Evolutionary conservation across 192 early-diverging fungal genomes (phyloP).

Genomic region (Irineochytrium annulatum): DNA sequence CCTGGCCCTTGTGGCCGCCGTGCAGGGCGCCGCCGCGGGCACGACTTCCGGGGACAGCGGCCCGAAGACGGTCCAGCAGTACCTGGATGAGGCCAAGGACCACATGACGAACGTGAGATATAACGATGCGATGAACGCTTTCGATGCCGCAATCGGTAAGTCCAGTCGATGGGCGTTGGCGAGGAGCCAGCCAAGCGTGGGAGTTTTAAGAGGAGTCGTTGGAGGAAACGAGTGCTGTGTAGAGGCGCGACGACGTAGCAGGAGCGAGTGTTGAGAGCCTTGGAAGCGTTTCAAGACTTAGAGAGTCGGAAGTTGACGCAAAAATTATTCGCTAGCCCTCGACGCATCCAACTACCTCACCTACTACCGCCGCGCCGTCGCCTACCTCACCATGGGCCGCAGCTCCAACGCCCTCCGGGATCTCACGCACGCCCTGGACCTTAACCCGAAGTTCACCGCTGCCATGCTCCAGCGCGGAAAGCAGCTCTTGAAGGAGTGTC

Average conservation of each 20-base stretch:
- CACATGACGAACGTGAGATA: constrained; percentile 28
- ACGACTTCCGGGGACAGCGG: too few relatives aligned
- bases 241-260: too few relatives aligned
- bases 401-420: constrained; percentile 72
- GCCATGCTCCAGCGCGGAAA: constrained; percentile 20
- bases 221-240: too few relatives aligned
- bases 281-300: too few relatives aligned
- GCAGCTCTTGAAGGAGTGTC: constrained; percentile 18
- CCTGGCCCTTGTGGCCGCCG: background rate
- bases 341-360: constrained; percentile 82
- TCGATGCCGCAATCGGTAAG: constrained; percentile 62
- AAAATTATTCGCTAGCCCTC: too few relatives aligned
- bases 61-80: constrained; percentile 13
- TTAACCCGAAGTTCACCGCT: constrained; percentile 64
- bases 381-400: constrained; percentile 71
- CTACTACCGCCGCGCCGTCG: constrained; percentile 84
- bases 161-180: background rate
- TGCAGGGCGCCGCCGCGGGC: background rate
- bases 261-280: too few relatives aligned
- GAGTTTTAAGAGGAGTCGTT: too few relatives aligned
- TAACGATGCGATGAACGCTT: constrained; percentile 59
- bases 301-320: too few relatives aligned
- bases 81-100: constrained; percentile 39
- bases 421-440: constrained; percentile 70
- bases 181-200: too few relatives aligned